Evolutionary conservation across 2,329 filamentous ascomycete genomes (phyloP).

Genomic region (Alternaria tenuissima): DNA sequence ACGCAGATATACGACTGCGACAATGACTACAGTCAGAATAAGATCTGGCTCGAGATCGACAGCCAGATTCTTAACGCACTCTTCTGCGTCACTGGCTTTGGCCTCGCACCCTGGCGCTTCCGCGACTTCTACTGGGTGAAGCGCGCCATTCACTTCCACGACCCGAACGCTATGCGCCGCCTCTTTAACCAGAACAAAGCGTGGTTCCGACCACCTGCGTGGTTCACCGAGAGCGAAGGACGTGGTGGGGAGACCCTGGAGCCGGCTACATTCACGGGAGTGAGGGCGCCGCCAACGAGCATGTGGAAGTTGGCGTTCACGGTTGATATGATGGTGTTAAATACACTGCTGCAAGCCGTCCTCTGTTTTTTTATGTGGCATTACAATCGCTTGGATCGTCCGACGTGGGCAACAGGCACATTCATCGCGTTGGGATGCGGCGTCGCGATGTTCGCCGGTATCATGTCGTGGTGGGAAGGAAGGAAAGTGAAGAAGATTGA

Average conservation of each 20-base stretch:
- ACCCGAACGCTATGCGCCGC: conserved; percentile 61
- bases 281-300: conserved; percentile 61
- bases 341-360: conserved; percentile 77
- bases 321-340: conserved; percentile 78
- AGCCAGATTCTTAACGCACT: conserved; percentile 84
- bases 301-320: conserved; percentile 81
- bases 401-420: conserved; percentile 72
- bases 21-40: conserved; percentile 74
- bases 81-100: conserved; percentile 88
- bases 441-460: conserved; percentile 71
- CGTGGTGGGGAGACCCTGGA: background rate
- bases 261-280: background rate
- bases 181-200: conserved; percentile 76
- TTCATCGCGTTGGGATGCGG: conserved; percentile 78
- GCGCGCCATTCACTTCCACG: conserved; percentile 60
- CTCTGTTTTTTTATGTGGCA: conserved; percentile 85
- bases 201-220: conserved; percentile 78
- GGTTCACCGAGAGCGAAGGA: conserved; percentile 66
- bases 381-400: conserved; percentile 73
- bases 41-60: conserved; percentile 84
- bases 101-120: conserved; percentile 84
- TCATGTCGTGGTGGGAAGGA: conserved; percentile 75
- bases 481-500: conserved; percentile 53
- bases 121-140: conserved; percentile 79
- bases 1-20: conserved; percentile 65